Percentiles rank a stretch among this genome's conserved stretches.
phyloP scores from a whole-genome alignment of 1,284 basidiomycete species.

The Cutaneotrichosporon spelunceum region DNA sequence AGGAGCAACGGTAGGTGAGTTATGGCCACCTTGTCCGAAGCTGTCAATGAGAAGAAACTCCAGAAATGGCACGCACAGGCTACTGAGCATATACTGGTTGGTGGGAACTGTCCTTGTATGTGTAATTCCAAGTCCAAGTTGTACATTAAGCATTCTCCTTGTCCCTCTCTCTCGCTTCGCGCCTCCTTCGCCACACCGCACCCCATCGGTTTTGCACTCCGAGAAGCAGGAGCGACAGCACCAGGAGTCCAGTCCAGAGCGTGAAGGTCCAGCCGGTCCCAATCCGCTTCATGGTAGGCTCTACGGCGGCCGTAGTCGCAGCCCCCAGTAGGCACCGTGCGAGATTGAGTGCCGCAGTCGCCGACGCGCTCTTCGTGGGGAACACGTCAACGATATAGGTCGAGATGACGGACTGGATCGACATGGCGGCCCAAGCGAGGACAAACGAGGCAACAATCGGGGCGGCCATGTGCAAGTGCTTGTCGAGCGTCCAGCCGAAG shows the following conservation, averaged over 20 bases:
- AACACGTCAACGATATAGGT: background rate
- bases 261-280: background rate
- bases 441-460: constrained; percentile 27
- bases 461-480: constrained; percentile 34
- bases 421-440: background rate
- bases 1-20: too few relatives aligned
- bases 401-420: background rate
- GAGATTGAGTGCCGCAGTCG: background rate
- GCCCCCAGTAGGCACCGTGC: background rate
- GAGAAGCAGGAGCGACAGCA: background rate
- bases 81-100: too few relatives aligned
- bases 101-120: too few relatives aligned
- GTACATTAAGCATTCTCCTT: background rate
- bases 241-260: background rate
- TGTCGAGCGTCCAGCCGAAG: constrained; percentile 38
- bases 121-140: background rate
- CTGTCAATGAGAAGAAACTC: too few relatives aligned
- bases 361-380: background rate
- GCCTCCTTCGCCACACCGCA: background rate
- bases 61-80: too few relatives aligned
- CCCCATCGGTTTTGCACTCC: background rate
- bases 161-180: background rate
- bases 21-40: too few relatives aligned
- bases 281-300: background rate
- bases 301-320: background rate